phyloP scores from a whole-genome alignment of 768 basidiomycete species.

The Collybiopsis confluens region DNA sequence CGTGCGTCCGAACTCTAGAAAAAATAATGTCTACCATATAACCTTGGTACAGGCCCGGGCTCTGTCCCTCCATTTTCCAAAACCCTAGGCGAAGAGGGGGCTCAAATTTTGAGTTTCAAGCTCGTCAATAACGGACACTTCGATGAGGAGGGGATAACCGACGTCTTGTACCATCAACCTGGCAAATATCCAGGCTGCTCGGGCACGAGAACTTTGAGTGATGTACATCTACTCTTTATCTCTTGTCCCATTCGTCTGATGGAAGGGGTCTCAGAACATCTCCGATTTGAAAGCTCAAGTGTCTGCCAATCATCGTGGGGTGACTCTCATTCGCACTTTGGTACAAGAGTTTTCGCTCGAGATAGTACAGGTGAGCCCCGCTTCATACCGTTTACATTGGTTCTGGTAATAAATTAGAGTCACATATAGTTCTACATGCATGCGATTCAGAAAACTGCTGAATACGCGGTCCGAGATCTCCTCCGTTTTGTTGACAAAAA shows the following conservation, averaged over 20 bases:
- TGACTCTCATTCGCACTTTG: neutral
- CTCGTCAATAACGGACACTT: neutral
- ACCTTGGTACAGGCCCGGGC: neutral
- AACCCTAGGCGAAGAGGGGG: constrained; percentile 1
- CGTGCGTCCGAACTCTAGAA: too few species aligned
- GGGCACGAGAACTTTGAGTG: neutral
- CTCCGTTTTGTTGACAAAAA: neutral
- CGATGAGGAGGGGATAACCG: constrained; percentile 2
- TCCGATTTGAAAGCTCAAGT: constrained; percentile 7
- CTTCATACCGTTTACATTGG: too few species aligned
- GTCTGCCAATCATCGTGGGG: constrained; percentile 1
- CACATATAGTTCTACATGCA: constrained; percentile 27
- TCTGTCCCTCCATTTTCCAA: constrained; percentile 6
- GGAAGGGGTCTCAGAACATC: neutral
- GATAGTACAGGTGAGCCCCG: neutral
- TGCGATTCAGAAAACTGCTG: constrained; percentile 4
- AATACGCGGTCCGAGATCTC: constrained; percentile 1
- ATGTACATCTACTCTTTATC: neutral
- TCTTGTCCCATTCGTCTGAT: neutral
- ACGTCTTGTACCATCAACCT: neutral
- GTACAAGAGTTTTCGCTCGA: neutral
- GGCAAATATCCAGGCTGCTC: constrained; percentile 1
- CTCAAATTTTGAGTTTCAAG: constrained; percentile 1
- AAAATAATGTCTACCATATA: too few species aligned
- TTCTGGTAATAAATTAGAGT: too few species aligned